These are phyloP conservation scores for Boeremia exigua DNA, from an alignment of 2,329 filamentous ascomycete species.

Conservation along the genomic window DNA sequence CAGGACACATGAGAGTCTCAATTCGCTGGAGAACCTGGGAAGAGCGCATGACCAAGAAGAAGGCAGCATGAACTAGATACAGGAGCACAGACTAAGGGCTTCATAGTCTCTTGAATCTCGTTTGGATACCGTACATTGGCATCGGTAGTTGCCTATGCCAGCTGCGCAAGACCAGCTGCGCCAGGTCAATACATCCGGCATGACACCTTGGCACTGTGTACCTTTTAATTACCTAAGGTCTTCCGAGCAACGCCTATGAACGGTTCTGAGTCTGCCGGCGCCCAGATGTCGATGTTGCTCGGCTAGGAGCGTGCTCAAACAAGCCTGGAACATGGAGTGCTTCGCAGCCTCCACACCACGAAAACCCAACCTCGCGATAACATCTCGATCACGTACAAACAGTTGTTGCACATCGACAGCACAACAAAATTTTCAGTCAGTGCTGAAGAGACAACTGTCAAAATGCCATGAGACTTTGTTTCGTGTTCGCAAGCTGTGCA, in stretches of 20 bases:
- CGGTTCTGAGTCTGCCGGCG: constrained; percentile 27
- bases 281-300: constrained; percentile 12
- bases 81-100: not conserved
- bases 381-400: constrained; percentile 11
- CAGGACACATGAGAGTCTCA: constrained; percentile 5
- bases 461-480: no score
- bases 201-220: not conserved
- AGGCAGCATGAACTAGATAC: not conserved
- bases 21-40: not conserved
- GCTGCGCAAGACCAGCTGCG: not conserved
- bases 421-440: not conserved
- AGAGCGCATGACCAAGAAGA: not conserved
- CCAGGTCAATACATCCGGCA: not conserved
- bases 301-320: constrained; percentile 45
- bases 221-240: constrained; percentile 32
- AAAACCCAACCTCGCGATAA: constrained; percentile 19
- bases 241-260: constrained; percentile 21
- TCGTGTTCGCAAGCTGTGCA: not conserved
- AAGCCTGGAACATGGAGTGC: constrained; percentile 43
- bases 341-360: constrained; percentile 35
- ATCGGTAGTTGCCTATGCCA: not conserved
- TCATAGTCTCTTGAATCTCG: not conserved
- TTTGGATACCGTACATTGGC: not conserved
- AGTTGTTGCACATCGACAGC: not conserved
- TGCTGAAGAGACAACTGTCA: not conserved